phyloP scores from a whole-genome alignment of 768 basidiomycete genomes.

The Pisolithus albus region DNA sequence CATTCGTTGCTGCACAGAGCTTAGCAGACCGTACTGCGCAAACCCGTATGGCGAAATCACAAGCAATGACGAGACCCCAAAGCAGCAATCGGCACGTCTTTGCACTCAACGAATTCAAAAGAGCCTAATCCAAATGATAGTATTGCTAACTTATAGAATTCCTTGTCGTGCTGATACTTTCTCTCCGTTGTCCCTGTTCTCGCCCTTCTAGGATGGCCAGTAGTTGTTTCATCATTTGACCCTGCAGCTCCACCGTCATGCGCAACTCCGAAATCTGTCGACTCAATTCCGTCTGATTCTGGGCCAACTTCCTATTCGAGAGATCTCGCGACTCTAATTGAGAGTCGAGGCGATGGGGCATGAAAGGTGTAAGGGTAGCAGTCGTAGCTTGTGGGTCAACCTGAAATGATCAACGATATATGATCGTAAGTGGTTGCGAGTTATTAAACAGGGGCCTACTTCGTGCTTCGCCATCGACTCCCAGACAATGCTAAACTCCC shows the following conservation, averaged over 20 bases:
- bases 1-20: no score
- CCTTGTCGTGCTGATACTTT: slow-evolving; percentile 2
- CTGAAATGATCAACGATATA: slow-evolving; percentile 3
- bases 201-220: slow-evolving; percentile 13
- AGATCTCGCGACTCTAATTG: slow-evolving; percentile 33
- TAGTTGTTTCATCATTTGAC: slow-evolving; percentile 37
- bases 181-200: slow-evolving; percentile 14
- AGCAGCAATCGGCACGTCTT: background rate
- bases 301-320: slow-evolving; percentile 52
- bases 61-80: no score
- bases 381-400: slow-evolving; percentile 10
- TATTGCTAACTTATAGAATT: slow-evolving; percentile 10
- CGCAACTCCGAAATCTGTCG: slow-evolving; percentile 56
- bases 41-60: no score
- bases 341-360: slow-evolving; percentile 7
- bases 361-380: slow-evolving; percentile 13
- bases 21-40: no score
- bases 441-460: slow-evolving; percentile 22
- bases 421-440: background rate
- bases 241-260: slow-evolving; percentile 51
- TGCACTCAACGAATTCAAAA: background rate
- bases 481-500: slow-evolving; percentile 90
- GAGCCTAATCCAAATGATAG: background rate
- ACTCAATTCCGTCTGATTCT: slow-evolving; percentile 62
- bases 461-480: slow-evolving; percentile 61